Conservation (phyloP, 768 basidiomycete genomes). For the Inosperma sp. region DNA sequence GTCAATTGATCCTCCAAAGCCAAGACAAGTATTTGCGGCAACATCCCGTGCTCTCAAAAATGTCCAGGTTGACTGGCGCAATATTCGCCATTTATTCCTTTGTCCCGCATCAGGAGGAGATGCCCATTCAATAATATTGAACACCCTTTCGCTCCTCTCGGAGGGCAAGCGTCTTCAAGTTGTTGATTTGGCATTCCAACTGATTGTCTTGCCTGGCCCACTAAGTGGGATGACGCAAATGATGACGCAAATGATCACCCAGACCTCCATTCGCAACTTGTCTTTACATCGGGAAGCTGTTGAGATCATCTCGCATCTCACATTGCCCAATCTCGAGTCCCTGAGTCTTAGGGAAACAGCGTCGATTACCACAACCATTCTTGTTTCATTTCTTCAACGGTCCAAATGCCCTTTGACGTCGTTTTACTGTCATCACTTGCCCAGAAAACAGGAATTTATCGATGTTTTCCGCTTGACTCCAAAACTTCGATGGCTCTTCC, state of each 20-base stretch:
- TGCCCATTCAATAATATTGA: not conserved
- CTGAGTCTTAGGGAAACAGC: not conserved
- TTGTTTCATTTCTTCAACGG: not conserved
- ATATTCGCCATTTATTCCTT: not conserved
- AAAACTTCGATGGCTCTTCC: not conserved
- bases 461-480: not conserved
- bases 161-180: not conserved
- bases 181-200: not conserved
- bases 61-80: not conserved
- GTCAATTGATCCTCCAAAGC: not conserved
- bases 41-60: too few relatives aligned
- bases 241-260: too few relatives aligned
- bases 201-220: not conserved
- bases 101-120: not conserved
- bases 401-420: not conserved
- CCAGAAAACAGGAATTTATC: not conserved
- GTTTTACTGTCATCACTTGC: not conserved
- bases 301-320: not conserved
- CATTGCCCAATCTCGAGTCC: not conserved
- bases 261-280: conserved; percentile 1
- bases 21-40: not conserved
- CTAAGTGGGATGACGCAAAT: too few relatives aligned
- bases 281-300: not conserved
- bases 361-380: too few relatives aligned
- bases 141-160: not conserved